Conservation (phyloP, 306 rosid genomes). For the Lagenaria siceraria region DNA sequence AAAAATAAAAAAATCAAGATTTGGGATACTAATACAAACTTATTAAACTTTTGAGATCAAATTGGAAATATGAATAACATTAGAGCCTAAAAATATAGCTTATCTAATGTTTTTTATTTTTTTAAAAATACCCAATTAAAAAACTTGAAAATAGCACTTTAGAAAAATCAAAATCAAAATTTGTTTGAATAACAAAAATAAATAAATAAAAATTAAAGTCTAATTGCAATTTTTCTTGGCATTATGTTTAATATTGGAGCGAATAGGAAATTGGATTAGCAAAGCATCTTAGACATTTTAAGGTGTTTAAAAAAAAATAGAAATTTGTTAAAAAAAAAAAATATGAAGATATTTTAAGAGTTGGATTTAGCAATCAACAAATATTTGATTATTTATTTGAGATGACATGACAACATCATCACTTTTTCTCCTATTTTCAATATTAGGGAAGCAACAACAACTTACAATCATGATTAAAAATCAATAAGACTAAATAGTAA, state of each 20-base stretch:
- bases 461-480: not conserved
- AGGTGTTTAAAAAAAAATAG: no score
- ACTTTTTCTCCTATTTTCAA: not conserved
- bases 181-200: no score
- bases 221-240: not conserved
- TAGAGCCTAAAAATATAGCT: no score
- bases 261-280: not conserved
- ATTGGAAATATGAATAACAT: not conserved
- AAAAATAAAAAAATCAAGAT: not conserved
- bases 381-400: not conserved
- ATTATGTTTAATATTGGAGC: not conserved
- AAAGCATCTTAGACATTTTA: not conserved
- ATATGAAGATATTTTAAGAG: not conserved
- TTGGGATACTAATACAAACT: not conserved
- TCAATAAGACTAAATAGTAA: not conserved
- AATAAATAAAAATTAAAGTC: no score
- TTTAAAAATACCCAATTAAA: no score
- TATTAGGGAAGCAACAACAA: not conserved
- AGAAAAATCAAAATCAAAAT: no score
- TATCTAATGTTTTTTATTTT: no score
- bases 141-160: no score
- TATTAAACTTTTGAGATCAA: not conserved
- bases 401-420: not conserved
- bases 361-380: not conserved
- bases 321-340: not conserved